Evolutionary conservation across 1,284 basidiomycete species (phyloP).

Genomic region (Malassezia japonica): DNA sequence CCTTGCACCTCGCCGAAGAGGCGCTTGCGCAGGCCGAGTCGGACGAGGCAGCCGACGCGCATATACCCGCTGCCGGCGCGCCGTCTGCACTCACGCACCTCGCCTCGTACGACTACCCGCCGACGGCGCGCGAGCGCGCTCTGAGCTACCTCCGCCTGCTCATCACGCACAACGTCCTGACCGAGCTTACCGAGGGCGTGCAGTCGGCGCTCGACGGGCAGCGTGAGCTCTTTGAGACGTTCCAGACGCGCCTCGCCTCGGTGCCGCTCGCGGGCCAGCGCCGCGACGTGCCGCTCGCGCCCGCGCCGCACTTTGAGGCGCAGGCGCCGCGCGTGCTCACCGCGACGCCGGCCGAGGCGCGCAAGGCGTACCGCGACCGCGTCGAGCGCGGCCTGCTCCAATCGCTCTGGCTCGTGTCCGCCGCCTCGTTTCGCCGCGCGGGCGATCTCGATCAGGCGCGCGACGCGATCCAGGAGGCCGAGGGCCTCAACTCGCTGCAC

Average conservation of each 20-base stretch:
- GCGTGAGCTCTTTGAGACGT: constrained; percentile 78
- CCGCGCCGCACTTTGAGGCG: constrained; percentile 10
- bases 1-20: constrained; percentile 65
- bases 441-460: constrained; percentile 80
- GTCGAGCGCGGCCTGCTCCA: constrained; percentile 54
- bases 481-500: constrained; percentile 73
- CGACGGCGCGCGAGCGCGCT: constrained; percentile 60
- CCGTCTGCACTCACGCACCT: constrained; percentile 48
- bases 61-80: constrained; percentile 39
- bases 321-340: constrained; percentile 17
- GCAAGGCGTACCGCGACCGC: constrained; percentile 11
- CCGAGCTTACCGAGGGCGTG: constrained; percentile 74
- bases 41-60: constrained; percentile 29
- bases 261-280: not conserved
- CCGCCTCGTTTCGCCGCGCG: constrained; percentile 80
- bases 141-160: constrained; percentile 73
- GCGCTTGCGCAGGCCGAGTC: constrained; percentile 48
- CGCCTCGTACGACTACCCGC: constrained; percentile 52
- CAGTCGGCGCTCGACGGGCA: constrained; percentile 74
- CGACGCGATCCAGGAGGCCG: constrained; percentile 88
- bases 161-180: constrained; percentile 72
- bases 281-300: not conserved
- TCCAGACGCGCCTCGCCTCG: constrained; percentile 38
- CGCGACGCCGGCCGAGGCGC: constrained; percentile 13
- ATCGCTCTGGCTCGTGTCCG: constrained; percentile 83